Percentiles rank a stretch among this genome's conserved stretches.
phyloP scores from a whole-genome alignment of 805 yeast species.

The Torulaspora franciscae region DNA sequence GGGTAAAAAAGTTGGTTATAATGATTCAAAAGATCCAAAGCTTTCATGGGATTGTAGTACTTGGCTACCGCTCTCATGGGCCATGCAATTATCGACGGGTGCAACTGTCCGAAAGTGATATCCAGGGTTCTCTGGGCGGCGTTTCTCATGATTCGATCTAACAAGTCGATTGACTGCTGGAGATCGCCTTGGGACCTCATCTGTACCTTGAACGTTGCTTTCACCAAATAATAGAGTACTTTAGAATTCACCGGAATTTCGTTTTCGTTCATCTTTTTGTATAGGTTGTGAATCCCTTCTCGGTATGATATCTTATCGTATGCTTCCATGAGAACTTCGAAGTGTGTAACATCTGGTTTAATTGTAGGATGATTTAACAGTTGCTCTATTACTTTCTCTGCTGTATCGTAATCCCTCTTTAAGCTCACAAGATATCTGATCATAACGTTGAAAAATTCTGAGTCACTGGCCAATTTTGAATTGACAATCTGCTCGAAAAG shows the following conservation, averaged over 20 bases:
- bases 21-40: slow-evolving; percentile 33
- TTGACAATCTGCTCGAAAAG: slow-evolving; percentile 16
- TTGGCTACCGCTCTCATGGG: slow-evolving; percentile 33
- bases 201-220: slow-evolving; percentile 32
- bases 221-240: slow-evolving; percentile 30
- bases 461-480: slow-evolving; percentile 13
- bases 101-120: slow-evolving; percentile 24
- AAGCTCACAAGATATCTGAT: slow-evolving; percentile 17
- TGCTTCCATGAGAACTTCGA: slow-evolving; percentile 31
- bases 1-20: slow-evolving; percentile 31
- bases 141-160: slow-evolving; percentile 31
- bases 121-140: slow-evolving; percentile 22
- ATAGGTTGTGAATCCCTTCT: slow-evolving; percentile 29
- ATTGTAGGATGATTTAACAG: slow-evolving; percentile 17
- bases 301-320: slow-evolving; percentile 28
- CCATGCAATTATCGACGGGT: slow-evolving; percentile 37
- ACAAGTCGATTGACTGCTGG: slow-evolving; percentile 29
- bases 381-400: slow-evolving; percentile 21
- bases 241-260: slow-evolving; percentile 26
- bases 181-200: slow-evolving; percentile 29
- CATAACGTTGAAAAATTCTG: slow-evolving; percentile 26
- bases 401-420: slow-evolving; percentile 21
- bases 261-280: slow-evolving; percentile 26
- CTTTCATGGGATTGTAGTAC: slow-evolving; percentile 32
- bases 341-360: slow-evolving; percentile 25